Percentiles rank a stretch among this genome's conserved stretches.
Evolutionary conservation across 345 rosid species (phyloP).

Genomic region (Aquilaria sinensis): DNA sequence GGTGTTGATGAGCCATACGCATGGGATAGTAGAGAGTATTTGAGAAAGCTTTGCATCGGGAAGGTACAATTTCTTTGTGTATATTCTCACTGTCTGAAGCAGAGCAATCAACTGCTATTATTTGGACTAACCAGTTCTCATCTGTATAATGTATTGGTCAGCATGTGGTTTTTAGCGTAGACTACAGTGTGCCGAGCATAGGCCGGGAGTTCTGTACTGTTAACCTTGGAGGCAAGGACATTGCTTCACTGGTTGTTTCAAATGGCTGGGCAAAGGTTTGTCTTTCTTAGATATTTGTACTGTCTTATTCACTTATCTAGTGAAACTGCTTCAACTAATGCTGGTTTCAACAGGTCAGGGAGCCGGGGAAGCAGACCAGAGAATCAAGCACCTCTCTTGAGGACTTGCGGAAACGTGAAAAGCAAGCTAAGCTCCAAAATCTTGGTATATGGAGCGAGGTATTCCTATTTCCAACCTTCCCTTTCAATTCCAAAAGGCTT

Average conservation of each 20-base stretch:
- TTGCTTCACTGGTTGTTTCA: slow-evolving; percentile 61
- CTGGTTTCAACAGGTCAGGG: slow-evolving; percentile 59
- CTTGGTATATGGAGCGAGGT: slow-evolving; percentile 61
- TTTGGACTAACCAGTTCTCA: too few species aligned
- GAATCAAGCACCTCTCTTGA: slow-evolving; percentile 77
- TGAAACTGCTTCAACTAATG: too few species aligned
- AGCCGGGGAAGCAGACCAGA: slow-evolving; percentile 73
- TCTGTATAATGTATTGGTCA: slow-evolving; percentile 14
- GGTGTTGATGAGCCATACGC: slow-evolving; percentile 92
- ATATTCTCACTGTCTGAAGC: too few species aligned
- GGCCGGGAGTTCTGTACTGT: slow-evolving; percentile 92
- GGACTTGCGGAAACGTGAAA: slow-evolving; percentile 62
- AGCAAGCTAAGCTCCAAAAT: slow-evolving; percentile 74
- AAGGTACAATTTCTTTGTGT: slow-evolving; percentile 38
- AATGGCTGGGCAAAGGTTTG: slow-evolving; percentile 95
- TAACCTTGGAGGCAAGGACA: slow-evolving; percentile 73
- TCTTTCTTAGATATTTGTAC: neutral
- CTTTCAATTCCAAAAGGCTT: too few species aligned
- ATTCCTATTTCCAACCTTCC: neutral
- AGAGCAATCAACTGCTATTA: too few species aligned
- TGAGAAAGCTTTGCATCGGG: slow-evolving; percentile 95
- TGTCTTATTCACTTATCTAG: neutral
- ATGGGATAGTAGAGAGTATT: slow-evolving; percentile 89
- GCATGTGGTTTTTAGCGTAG: slow-evolving; percentile 91
- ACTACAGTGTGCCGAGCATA: slow-evolving; percentile 63